These are phyloP conservation scores for Pseudonectria foliicola DNA, from an alignment of 2,329 filamentous ascomycete genomes.

Conservation along the genomic window DNA sequence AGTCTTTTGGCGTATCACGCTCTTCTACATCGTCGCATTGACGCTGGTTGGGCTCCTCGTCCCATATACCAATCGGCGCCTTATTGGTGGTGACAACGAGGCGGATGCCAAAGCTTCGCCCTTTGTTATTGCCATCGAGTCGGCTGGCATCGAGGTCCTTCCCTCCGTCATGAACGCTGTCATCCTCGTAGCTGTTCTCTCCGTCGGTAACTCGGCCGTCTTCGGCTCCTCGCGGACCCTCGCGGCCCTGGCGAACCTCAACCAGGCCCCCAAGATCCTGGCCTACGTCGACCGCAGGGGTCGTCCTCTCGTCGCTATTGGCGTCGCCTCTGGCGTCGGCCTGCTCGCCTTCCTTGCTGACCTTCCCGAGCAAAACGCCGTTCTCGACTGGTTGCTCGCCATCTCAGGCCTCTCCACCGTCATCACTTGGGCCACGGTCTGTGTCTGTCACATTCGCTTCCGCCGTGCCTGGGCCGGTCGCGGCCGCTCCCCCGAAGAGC, in stretches of 20 bases:
- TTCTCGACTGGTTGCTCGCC: constrained; percentile 75
- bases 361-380: constrained; percentile 47
- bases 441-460: constrained; percentile 88
- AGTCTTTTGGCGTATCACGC: constrained; percentile 87
- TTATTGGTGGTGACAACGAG: constrained; percentile 49
- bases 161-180: constrained; percentile 93
- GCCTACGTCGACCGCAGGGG: constrained; percentile 78
- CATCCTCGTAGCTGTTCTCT: constrained; percentile 83
- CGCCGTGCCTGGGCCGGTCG: constrained; percentile 67
- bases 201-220: constrained; percentile 85
- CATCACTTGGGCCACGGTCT: constrained; percentile 80
- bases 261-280: constrained; percentile 70
- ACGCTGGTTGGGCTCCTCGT: constrained; percentile 77
- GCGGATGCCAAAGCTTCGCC: constrained; percentile 72
- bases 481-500: constrained; percentile 64
- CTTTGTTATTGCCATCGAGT: constrained; percentile 86
- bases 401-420: constrained; percentile 66
- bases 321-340: constrained; percentile 59
- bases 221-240: constrained; percentile 89
- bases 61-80: constrained; percentile 58
- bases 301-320: constrained; percentile 68
- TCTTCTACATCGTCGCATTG: constrained; percentile 84
- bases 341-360: constrained; percentile 73
- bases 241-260: constrained; percentile 80
- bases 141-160: constrained; percentile 72